phyloP scores from a whole-genome alignment of 495 filamentous ascomycete species.

The Cercophora newfieldiana region DNA sequence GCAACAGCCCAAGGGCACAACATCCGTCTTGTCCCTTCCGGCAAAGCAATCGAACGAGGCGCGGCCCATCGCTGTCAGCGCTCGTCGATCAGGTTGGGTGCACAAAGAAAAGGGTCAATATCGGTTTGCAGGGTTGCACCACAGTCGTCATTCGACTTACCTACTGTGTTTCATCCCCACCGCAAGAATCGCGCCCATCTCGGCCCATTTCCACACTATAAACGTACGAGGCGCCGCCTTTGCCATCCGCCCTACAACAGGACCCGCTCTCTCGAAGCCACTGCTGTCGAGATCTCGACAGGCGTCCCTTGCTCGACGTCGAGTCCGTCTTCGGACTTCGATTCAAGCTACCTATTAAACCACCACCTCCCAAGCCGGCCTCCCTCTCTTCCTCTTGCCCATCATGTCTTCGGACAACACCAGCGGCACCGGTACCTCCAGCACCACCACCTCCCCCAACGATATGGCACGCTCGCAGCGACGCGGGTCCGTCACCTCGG shows the following conservation, averaged over 20 bases:
- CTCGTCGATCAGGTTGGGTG: slow-evolving; percentile 1
- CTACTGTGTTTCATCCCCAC: slow-evolving; percentile 31
- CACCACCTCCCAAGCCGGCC: background rate
- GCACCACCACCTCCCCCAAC: slow-evolving; percentile 28
- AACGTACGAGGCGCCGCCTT: slow-evolving; percentile 31
- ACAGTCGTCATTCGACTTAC: slow-evolving; percentile 29
- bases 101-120: slow-evolving; percentile 20
- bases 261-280: slow-evolving; percentile 12
- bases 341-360: background rate
- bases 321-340: slow-evolving; percentile 11
- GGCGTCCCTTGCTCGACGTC: slow-evolving; percentile 12
- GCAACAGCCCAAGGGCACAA: background rate
- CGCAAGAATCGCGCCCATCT: slow-evolving; percentile 17
- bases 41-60: slow-evolving; percentile 19
- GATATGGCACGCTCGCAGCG: slow-evolving; percentile 44
- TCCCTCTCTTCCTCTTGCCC: slow-evolving; percentile 17
- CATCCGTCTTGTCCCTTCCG: background rate
- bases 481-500: slow-evolving; percentile 56
- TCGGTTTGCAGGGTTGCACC: slow-evolving; percentile 12
- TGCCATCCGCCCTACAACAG: background rate
- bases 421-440: slow-evolving; percentile 31
- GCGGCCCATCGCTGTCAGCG: slow-evolving; percentile 19
- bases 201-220: slow-evolving; percentile 28
- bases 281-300: slow-evolving; percentile 7
- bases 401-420: slow-evolving; percentile 45